Evolutionary conservation across 768 basidiomycete species (phyloP), one percentile per base, ranked within the genome.

Genomic region (Tubosaeta sp.): DNA sequence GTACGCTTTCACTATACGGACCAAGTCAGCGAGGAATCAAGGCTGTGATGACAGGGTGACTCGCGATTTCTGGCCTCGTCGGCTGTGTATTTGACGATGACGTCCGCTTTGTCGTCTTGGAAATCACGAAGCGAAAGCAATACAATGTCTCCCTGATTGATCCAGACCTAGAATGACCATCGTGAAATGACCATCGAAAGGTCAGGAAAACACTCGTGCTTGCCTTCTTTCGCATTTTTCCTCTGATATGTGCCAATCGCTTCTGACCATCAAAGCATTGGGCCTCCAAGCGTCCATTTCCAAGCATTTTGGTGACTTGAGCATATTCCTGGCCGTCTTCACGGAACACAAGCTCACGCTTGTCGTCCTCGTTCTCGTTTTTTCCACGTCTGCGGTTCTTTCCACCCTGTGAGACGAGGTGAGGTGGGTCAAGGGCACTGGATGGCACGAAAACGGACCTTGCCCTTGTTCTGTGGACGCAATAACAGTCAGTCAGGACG

Each of bases 331-430:
- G 96, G 7, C 95, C 95, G 65, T 98, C 96, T 71, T 98, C 95
- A 63, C 90, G 87, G 79, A 98, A 98, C 35, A 97, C 94, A 50
- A 98, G 82, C 71, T 99, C 96, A 62, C 96, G 89, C 79, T 97
- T 98, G 76, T 96, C 91, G 62, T 91, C 90, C 49, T 98, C 96
- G 74, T 95, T 96, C 77, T 99, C 95, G 74, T 97, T 98, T 83
- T 99, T 99, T 80, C 96, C 96, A 75, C 96, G 82, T 82, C 96
- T 82, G 74, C 95, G 83, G 76, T 98, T 99, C 81, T 99, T 98
- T 56, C 95, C 96, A 69, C 95, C 95, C 94, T 99, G 62, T 57
- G 52, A 36, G 29, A 27, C 18, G 29, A 43, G 11, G 49, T 55
- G 38, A 35, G 22, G 22, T 22, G 30, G 25, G 45, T 12, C 13